Percentiles rank a stretch among this genome's conserved stretches.
These are phyloP conservation scores for Hanseniaspora osmophila DNA, from an alignment of 805 yeast genomes.

Conservation along the genomic window DNA sequence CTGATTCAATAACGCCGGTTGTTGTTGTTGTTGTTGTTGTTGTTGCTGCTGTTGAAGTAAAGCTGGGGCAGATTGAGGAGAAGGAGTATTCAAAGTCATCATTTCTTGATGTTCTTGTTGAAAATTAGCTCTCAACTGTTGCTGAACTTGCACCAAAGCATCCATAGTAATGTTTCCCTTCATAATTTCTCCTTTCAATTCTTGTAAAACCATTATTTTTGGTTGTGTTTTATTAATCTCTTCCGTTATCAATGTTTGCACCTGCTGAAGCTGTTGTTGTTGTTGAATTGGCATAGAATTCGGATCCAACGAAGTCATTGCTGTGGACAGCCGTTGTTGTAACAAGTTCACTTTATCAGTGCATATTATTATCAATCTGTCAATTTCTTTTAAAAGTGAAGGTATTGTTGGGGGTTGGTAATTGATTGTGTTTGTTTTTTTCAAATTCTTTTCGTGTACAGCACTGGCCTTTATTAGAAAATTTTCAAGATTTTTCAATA, in stretches of 20 bases:
- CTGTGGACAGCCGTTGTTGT: background rate
- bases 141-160: slow-evolving; percentile 25
- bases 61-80: slow-evolving; percentile 11
- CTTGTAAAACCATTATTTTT: slow-evolving; percentile 23
- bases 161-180: slow-evolving; percentile 21
- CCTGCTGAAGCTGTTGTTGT: background rate
- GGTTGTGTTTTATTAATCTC: slow-evolving; percentile 17
- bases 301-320: background rate
- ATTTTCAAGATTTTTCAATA: slow-evolving; percentile 56
- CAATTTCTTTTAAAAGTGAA: slow-evolving; percentile 22
- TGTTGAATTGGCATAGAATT: background rate
- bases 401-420: slow-evolving; percentile 20
- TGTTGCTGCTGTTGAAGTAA: slow-evolving; percentile 10
- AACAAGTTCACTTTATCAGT: slow-evolving; percentile 10
- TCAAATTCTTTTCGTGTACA: slow-evolving; percentile 22
- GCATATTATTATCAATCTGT: slow-evolving; percentile 15
- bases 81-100: slow-evolving; percentile 19
- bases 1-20: slow-evolving; percentile 10
- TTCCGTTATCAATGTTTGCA: background rate
- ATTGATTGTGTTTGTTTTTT: slow-evolving; percentile 5
- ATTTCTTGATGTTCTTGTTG: slow-evolving; percentile 25
- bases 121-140: slow-evolving; percentile 25
- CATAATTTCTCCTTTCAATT: slow-evolving; percentile 23
- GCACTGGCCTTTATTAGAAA: slow-evolving; percentile 54
- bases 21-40: slow-evolving; percentile 16